Percentiles rank a stretch among this genome's conserved stretches.
Evolutionary conservation across 2,329 filamentous ascomycete genomes (phyloP).

Genomic region (Epichloe gansuensis): DNA sequence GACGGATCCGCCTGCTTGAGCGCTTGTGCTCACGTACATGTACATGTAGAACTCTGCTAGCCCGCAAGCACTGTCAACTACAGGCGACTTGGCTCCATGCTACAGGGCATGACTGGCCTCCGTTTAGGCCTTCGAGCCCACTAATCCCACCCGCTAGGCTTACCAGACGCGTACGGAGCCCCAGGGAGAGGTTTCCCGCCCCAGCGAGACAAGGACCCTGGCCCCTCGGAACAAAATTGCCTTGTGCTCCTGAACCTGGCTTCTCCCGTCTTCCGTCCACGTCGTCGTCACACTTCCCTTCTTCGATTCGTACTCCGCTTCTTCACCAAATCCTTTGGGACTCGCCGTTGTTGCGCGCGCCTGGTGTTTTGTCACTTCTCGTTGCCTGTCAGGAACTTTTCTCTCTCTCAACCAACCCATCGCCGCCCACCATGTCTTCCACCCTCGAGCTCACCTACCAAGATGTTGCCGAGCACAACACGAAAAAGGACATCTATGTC

Average conservation of each 20-base stretch:
- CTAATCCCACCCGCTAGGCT: not conserved
- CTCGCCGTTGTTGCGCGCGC: not conserved
- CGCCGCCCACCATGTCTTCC: slow-evolving; percentile 15
- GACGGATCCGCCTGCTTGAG: slow-evolving; percentile 3
- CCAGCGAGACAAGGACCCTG: not conserved
- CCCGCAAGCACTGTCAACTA: not conserved
- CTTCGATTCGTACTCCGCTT: too few relatives aligned
- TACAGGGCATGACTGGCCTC: not conserved
- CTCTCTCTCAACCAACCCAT: not conserved
- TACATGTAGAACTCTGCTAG: not conserved
- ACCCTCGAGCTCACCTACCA: slow-evolving; percentile 54
- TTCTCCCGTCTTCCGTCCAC: too few relatives aligned
- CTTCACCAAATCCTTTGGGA: not conserved
- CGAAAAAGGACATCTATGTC: slow-evolving; percentile 87
- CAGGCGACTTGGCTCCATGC: not conserved
- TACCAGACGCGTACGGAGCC: too few relatives aligned
- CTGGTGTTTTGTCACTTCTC: too few relatives aligned
- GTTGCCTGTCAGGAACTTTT: too few relatives aligned
- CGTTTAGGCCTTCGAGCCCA: not conserved
- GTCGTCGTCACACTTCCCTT: too few relatives aligned
- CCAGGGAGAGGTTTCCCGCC: not conserved
- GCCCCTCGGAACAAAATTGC: too few relatives aligned
- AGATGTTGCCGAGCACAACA: slow-evolving; percentile 75
- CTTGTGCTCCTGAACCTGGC: too few relatives aligned
- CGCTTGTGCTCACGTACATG: slow-evolving; percentile 1